Evolutionary conservation across 495 filamentous ascomycete genomes (phyloP).

Genomic region (Penicillium bovifimosum): DNA sequence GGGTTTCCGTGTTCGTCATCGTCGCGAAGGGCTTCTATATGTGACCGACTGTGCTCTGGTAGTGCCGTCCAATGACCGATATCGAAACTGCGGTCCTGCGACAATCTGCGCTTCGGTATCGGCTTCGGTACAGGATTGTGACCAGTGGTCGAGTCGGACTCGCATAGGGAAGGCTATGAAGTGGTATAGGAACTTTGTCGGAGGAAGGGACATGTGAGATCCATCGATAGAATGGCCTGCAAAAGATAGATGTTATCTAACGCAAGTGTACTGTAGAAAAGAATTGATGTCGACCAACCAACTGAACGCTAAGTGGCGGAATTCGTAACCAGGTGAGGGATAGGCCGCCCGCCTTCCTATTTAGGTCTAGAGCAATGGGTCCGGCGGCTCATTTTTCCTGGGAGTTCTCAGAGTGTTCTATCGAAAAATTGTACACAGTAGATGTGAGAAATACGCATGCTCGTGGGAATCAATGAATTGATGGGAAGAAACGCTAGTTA

Average conservation of each 20-base stretch:
- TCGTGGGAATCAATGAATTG: constrained; percentile 1
- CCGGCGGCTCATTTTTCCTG: neutral
- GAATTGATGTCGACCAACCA: too few species aligned
- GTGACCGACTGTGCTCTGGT: neutral
- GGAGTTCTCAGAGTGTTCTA: too few species aligned
- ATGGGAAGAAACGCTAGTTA: neutral
- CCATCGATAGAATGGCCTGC: neutral
- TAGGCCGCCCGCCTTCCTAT: neutral
- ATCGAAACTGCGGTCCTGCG: constrained; percentile 8
- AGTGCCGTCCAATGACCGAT: constrained; percentile 1
- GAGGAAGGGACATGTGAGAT: neutral
- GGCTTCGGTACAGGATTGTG: constrained; percentile 10
- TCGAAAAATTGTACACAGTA: neutral
- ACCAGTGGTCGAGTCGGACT: neutral
- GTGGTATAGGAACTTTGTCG: neutral
- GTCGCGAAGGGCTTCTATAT: constrained; percentile 1
- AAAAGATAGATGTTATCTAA: too few species aligned
- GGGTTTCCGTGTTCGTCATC: constrained; percentile 18
- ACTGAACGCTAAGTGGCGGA: neutral
- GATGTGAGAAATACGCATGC: neutral
- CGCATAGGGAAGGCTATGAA: neutral
- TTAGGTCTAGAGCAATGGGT: neutral
- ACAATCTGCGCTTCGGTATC: constrained; percentile 13
- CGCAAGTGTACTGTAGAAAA: too few species aligned
- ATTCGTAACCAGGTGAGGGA: neutral